Conservation (phyloP, 495 filamentous ascomycete species). For the Daldinia decipiens region DNA sequence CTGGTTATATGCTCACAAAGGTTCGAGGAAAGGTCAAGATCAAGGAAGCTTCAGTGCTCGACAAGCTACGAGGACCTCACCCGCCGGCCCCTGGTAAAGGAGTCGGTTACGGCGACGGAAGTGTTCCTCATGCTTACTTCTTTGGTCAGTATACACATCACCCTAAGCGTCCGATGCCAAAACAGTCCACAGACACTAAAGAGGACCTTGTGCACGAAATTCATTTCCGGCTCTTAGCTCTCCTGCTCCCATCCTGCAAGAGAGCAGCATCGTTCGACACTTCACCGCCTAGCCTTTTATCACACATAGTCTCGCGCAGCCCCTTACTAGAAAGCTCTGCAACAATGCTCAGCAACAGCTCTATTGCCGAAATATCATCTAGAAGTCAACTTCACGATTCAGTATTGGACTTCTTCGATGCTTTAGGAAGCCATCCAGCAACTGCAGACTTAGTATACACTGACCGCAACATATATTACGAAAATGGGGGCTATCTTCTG, state of each 20-base stretch:
- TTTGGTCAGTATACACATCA: background rate
- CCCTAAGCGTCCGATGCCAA: background rate
- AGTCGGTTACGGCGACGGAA: slow-evolving; percentile 34
- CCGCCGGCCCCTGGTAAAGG: slow-evolving; percentile 19
- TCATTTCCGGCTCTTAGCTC: slow-evolving; percentile 27
- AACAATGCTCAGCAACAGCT: slow-evolving; percentile 45
- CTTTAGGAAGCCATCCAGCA: slow-evolving; percentile 32
- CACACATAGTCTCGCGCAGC: slow-evolving; percentile 47
- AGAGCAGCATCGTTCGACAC: slow-evolving; percentile 25
- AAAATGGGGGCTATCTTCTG: slow-evolving; percentile 22
- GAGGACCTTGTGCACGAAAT: background rate
- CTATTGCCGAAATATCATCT: slow-evolving; percentile 46
- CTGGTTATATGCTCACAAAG: slow-evolving; percentile 14
- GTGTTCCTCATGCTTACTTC: background rate
- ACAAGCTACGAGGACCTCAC: background rate
- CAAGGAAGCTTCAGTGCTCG: background rate
- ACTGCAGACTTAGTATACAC: slow-evolving; percentile 29
- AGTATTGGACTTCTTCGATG: slow-evolving; percentile 47
- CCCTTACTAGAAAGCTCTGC: slow-evolving; percentile 47
- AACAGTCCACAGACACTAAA: slow-evolving; percentile 2
- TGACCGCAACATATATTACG: slow-evolving; percentile 38
- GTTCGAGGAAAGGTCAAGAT: slow-evolving; percentile 14
- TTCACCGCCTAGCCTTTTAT: slow-evolving; percentile 27
- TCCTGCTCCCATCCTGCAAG: slow-evolving; percentile 20
- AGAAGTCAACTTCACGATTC: slow-evolving; percentile 30